Conservation (phyloP, 768 basidiomycete species). For the Jaapia argillacea region DNA sequence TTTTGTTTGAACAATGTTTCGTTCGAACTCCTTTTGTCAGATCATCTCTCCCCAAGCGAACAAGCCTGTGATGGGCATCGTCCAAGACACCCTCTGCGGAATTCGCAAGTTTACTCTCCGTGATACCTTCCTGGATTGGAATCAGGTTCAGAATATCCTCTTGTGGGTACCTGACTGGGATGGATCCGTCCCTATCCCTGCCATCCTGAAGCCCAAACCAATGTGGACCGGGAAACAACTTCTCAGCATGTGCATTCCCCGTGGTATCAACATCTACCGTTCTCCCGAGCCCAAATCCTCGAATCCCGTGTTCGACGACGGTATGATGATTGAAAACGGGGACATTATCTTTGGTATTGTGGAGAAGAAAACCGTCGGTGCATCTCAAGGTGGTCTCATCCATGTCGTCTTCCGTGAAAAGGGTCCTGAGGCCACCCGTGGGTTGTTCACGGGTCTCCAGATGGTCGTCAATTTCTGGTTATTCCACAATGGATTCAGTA, state of each 20-base stretch:
- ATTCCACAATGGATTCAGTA: slow-evolving; percentile 97
- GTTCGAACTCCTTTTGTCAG: slow-evolving; percentile 29
- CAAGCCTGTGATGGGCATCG: slow-evolving; percentile 99
- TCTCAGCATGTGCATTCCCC: slow-evolving; percentile 83
- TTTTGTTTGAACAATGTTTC: neutral
- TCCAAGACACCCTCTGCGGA: slow-evolving; percentile 97
- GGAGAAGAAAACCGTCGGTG: slow-evolving; percentile 98
- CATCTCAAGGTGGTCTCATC: slow-evolving; percentile 87
- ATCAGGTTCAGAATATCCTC: slow-evolving; percentile 91
- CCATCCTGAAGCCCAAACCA: slow-evolving; percentile 93
- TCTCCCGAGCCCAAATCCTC: slow-evolving; percentile 69
- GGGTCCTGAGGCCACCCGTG: slow-evolving; percentile 83
- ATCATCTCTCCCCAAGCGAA: slow-evolving; percentile 99
- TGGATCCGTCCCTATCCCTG: slow-evolving; percentile 82
- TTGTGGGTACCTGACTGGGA: slow-evolving; percentile 99
- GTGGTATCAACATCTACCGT: slow-evolving; percentile 89
- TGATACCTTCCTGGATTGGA: slow-evolving; percentile 94
- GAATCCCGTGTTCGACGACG: slow-evolving; percentile 84
- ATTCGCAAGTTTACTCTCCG: slow-evolving; percentile 95
- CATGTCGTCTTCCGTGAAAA: slow-evolving; percentile 98
- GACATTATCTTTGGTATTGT: slow-evolving; percentile 93
- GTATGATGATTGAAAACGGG: slow-evolving; percentile 94
- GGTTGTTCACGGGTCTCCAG: slow-evolving; percentile 89
- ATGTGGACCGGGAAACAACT: slow-evolving; percentile 99
- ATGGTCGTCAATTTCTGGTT: slow-evolving; percentile 98